Evolutionary conservation across 164 flowering plant genomes (phyloP).

Genomic region (Euptelea pleiosperma): DNA sequence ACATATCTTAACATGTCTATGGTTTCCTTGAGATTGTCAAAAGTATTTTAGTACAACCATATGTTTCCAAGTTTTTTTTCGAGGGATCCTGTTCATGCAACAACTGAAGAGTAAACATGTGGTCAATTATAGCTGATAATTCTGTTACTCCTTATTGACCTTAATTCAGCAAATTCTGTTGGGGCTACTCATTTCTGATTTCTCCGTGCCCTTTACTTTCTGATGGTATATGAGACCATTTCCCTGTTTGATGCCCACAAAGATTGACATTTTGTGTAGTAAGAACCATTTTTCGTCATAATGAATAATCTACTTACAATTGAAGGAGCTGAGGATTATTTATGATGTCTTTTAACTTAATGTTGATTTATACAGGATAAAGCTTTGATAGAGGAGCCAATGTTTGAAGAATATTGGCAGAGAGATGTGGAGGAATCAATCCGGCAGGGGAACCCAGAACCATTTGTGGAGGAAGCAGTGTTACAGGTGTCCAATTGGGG

Average conservation of each 20-base stretch:
- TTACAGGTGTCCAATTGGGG: constrained; percentile 91
- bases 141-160: not conserved
- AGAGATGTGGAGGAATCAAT: constrained; percentile 88
- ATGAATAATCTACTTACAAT: too few relatives aligned
- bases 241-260: too few relatives aligned
- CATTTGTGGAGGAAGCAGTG: constrained; percentile 83
- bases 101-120: not conserved
- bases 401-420: constrained; percentile 69
- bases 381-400: constrained; percentile 40
- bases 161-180: not conserved
- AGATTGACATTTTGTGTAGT: too few relatives aligned
- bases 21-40: too few relatives aligned
- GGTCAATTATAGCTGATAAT: too few relatives aligned
- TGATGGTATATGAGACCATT: too few relatives aligned
- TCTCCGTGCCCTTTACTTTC: too few relatives aligned
- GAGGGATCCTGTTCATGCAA: not conserved
- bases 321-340: constrained; percentile 1
- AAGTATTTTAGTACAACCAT: too few relatives aligned
- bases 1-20: too few relatives aligned
- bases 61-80: not conserved
- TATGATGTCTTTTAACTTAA: not conserved
- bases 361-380: constrained; percentile 53
- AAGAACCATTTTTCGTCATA: too few relatives aligned
- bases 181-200: not conserved
- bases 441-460: constrained; percentile 67